Evolutionary conservation across 805 yeast genomes (phyloP), one percentile per base, ranked within the genome.

Genomic region (Yarrowia keelungensis): DNA sequence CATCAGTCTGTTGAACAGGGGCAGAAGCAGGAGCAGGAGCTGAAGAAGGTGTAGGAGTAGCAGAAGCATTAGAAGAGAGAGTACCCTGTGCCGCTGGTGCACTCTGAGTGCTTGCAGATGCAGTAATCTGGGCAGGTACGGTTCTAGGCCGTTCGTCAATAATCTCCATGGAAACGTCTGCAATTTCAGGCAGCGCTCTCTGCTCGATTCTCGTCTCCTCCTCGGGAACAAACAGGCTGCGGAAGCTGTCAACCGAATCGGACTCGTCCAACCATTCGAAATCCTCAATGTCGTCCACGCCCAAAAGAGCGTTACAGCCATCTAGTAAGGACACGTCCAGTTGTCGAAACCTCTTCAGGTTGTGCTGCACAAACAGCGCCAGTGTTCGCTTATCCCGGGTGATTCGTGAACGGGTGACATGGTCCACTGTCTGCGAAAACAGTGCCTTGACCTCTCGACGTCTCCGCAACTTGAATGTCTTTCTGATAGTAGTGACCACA

Each of bases 201-300:
- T n/a, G 16, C 7, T 26, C 51, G 4, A 2, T 51, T 36, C 11
- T 36, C 14, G 12, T 42, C 5, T 16, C 15, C 14, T 19, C 8
- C 5, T 59, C 65, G 5, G 50, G 51, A 32, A 59, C 65, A 45
- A 59, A 59, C 51, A 59, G n/a, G 35, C 65, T 59, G 51, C 45
- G 50, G 42, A 22, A 59, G 42, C 51, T 59, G 5, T 45, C 49
- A 9, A 59, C 42, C 32, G 65, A 42, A 4, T 59, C 65, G 10
- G 32, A 15, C 51, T 59, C 65, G 50, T 59, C 65, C 43, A 59
- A 19, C 65, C 65, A 59, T 59, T 43, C 51, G n/a, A 15, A 59
- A 42, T 59, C 65, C 51, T 43, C 65, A 26, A 59, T 59, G n/a
- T 45, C 26, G 14, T 59, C 51, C n/a, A 59, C 65, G 12, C 51